Percentiles rank a stretch among this genome's conserved stretches.
Evolutionary conservation across 2,329 filamentous ascomycete genomes (phyloP).

Genomic region (Fusarium sp.): DNA sequence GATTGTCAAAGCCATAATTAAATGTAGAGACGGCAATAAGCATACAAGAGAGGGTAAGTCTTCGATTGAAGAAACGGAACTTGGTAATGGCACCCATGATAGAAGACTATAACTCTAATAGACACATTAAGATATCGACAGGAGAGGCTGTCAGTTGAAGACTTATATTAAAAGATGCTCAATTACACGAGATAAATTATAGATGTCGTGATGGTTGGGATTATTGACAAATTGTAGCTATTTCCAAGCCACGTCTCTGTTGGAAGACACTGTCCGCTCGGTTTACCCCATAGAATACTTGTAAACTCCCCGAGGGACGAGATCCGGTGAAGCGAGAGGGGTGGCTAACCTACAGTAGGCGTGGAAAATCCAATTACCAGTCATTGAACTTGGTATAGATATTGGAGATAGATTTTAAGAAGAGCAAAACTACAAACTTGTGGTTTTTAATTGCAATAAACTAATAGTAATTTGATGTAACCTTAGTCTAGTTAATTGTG

Average conservation of each 20-base stretch:
- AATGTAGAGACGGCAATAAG: constrained; percentile 55
- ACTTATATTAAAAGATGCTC: background rate
- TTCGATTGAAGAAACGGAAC: constrained; percentile 45
- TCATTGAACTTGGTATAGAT: too few relatives aligned
- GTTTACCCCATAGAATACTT: background rate
- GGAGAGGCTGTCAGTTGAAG: too few relatives aligned
- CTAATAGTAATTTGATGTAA: too few relatives aligned
- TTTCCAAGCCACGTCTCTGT: background rate
- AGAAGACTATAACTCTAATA: background rate
- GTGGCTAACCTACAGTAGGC: too few relatives aligned
- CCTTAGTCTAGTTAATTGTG: too few relatives aligned
- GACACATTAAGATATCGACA: too few relatives aligned
- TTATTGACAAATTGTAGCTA: constrained; percentile 26
- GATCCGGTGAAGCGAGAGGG: background rate
- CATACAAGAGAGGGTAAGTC: constrained; percentile 28
- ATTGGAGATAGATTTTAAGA: too few relatives aligned
- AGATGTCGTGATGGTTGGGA: constrained; percentile 41
- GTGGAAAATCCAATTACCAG: too few relatives aligned
- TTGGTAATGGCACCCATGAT: constrained; percentile 41
- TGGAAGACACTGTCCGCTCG: too few relatives aligned
- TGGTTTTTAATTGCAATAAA: too few relatives aligned
- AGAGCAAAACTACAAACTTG: too few relatives aligned
- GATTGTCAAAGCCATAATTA: constrained; percentile 59
- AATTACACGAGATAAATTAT: too few relatives aligned
- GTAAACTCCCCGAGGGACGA: constrained; percentile 10